Conservation (phyloP, 257 asterid genomes). For the Mentha longifolia region DNA sequence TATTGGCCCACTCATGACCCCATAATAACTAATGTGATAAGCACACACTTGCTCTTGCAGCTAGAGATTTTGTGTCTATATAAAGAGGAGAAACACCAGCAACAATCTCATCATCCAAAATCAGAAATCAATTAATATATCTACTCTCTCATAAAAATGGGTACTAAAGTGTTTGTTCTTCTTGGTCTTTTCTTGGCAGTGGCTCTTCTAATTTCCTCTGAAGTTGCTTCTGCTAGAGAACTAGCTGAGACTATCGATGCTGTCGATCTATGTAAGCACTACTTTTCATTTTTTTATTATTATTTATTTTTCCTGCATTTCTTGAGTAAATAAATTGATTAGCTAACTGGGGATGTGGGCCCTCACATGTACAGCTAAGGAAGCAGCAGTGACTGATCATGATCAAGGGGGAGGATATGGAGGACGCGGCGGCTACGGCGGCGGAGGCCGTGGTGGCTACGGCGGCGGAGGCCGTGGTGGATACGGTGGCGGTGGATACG, state of each 20-base stretch:
- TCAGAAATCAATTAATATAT: neutral
- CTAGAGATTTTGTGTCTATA: conserved; percentile 4
- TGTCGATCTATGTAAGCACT: conserved; percentile 18
- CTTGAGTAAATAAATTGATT: too few relatives aligned
- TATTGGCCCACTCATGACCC: neutral
- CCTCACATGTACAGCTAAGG: neutral
- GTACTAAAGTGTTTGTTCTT: conserved; percentile 27
- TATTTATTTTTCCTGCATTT: neutral
- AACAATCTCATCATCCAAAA: conserved; percentile 19
- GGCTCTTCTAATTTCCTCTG: conserved; percentile 27
- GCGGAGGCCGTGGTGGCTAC: neutral
- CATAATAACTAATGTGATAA: too few relatives aligned
- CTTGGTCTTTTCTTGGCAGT: conserved; percentile 28
- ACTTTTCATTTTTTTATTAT: too few relatives aligned
- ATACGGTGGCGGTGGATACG: neutral
- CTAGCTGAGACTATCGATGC: conserved; percentile 13
- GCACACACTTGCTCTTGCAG: neutral
- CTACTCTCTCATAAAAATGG: conserved; percentile 23
- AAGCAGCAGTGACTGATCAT: neutral
- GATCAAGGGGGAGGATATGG: neutral
- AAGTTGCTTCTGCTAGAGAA: conserved; percentile 18
- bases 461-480: too few relatives aligned
- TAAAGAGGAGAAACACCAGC: neutral
- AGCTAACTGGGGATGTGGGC: too few relatives aligned
- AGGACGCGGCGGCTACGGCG: neutral